phyloP scores from a whole-genome alignment of 1,284 basidiomycete species.

The Athelia sp. region DNA sequence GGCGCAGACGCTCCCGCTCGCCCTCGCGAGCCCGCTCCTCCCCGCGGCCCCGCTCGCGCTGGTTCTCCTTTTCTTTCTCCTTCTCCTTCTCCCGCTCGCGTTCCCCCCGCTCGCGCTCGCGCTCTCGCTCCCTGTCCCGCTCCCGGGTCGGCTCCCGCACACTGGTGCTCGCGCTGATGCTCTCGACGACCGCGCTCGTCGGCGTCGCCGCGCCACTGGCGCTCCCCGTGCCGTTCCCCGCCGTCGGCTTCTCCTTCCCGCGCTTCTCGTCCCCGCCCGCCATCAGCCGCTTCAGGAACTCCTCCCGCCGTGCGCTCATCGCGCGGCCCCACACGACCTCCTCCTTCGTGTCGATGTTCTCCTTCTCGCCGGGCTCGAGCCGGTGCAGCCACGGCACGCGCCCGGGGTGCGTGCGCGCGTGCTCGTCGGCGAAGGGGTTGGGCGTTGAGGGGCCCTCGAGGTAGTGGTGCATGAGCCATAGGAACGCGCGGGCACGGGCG shows the following conservation, averaged over 20 bases:
- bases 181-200: too few relatives aligned
- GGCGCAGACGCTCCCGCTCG: too few relatives aligned
- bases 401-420: conserved; percentile 41
- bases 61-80: background rate
- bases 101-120: too few relatives aligned
- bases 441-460: conserved; percentile 45
- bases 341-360: conserved; percentile 66
- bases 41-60: too few relatives aligned
- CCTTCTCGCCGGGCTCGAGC: conserved; percentile 47
- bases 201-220: too few relatives aligned
- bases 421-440: conserved; percentile 66
- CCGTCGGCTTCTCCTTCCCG: conserved; percentile 21
- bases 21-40: background rate
- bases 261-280: conserved; percentile 28
- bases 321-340: conserved; percentile 61
- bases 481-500: conserved; percentile 70
- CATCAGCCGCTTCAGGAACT: conserved; percentile 54
- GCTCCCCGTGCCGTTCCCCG: too few relatives aligned
- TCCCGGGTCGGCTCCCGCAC: too few relatives aligned
- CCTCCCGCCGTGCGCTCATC: conserved; percentile 63
- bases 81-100: too few relatives aligned
- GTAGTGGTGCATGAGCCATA: conserved; percentile 78
- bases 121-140: too few relatives aligned
- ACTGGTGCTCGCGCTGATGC: too few relatives aligned
- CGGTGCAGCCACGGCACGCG: conserved; percentile 51